These are phyloP conservation scores for Ustilago loliicola DNA, from an alignment of 1,284 basidiomycete species.

Conservation along the genomic window DNA sequence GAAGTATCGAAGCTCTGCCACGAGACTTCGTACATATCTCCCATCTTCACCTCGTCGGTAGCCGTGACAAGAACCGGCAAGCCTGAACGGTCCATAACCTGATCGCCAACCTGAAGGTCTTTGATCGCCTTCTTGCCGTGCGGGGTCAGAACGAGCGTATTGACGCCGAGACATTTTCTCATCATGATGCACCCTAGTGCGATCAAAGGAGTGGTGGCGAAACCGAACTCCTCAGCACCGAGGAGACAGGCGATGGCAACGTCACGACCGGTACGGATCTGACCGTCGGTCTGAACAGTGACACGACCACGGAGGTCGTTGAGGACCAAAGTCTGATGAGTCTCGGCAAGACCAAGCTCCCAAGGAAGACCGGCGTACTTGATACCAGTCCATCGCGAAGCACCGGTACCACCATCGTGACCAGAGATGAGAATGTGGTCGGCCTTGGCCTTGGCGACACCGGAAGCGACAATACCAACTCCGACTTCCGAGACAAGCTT, in stretches of 20 bases:
- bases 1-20: too few species aligned
- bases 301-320: constrained; percentile 68
- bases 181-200: constrained; percentile 67
- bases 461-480: constrained; percentile 66
- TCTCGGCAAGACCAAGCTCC: constrained; percentile 69
- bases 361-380: constrained; percentile 69
- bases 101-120: too few species aligned
- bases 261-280: constrained; percentile 64
- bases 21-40: too few species aligned
- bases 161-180: too few species aligned
- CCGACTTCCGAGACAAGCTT: constrained; percentile 69
- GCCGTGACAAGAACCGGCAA: too few species aligned
- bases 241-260: constrained; percentile 66
- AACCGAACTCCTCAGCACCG: constrained; percentile 67
- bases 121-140: too few species aligned
- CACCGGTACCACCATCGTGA: constrained; percentile 69
- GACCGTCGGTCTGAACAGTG: constrained; percentile 66
- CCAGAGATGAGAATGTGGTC: constrained; percentile 68
- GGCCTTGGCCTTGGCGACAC: constrained; percentile 69
- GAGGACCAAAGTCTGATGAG: constrained; percentile 67
- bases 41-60: too few species aligned
- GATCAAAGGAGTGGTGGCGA: constrained; percentile 66
- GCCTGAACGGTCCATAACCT: too few species aligned
- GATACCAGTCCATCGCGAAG: constrained; percentile 67
- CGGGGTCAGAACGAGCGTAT: not conserved